A percentile compares a stretch with the other conserved stretches of the same genome.
Evolutionary conservation across 768 basidiomycete genomes (phyloP).

Genomic region (Leccinellum luteum): DNA sequence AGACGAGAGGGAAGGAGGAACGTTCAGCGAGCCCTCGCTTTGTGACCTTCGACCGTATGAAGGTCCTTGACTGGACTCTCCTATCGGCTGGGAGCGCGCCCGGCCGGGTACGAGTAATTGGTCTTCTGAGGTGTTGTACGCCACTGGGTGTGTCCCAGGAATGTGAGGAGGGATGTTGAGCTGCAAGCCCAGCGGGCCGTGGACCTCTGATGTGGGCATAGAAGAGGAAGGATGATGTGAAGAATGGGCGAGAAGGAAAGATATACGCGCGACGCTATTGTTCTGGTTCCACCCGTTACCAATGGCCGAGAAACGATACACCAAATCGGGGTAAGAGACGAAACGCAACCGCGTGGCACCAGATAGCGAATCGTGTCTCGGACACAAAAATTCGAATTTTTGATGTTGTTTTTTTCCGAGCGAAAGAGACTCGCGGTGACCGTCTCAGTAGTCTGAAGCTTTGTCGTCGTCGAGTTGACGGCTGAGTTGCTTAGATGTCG

Average conservation of each 20-base stretch:
- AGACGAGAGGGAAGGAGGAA: constrained; percentile 14
- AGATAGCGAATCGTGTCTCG: neutral
- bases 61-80: constrained; percentile 25
- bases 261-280: constrained; percentile 12
- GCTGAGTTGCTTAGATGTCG: constrained; percentile 13
- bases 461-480: constrained; percentile 6
- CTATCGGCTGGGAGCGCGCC: constrained; percentile 21
- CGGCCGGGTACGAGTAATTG: constrained; percentile 9
- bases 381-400: neutral
- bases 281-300: constrained; percentile 9
- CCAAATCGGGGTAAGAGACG: constrained; percentile 22
- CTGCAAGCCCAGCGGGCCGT: constrained; percentile 21
- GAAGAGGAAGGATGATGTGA: neutral
- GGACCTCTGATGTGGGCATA: constrained; percentile 24
- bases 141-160: constrained; percentile 6
- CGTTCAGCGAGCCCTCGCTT: constrained; percentile 19
- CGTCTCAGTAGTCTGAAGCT: neutral
- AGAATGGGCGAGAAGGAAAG: neutral
- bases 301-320: constrained; percentile 2
- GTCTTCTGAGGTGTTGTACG: constrained; percentile 11
- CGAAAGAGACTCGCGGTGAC: neutral
- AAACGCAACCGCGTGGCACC: constrained; percentile 3
- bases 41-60: constrained; percentile 24
- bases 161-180: constrained; percentile 16
- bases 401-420: neutral